These are phyloP conservation scores for Sporobolomyces roseus DNA, from an alignment of 768 basidiomycete species.

Conservation along the genomic window DNA sequence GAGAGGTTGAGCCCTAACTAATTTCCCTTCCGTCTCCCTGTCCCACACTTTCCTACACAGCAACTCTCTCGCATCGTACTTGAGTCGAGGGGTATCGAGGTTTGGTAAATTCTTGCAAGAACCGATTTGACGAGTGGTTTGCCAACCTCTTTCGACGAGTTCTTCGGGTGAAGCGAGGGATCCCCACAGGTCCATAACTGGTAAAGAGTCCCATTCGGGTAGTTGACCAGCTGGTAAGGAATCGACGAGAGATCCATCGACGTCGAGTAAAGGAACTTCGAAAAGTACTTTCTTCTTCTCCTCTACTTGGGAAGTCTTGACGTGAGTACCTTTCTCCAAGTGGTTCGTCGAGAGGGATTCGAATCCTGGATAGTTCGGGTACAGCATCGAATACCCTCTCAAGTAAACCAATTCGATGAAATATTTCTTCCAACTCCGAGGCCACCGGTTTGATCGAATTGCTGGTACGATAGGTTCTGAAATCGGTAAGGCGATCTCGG, in stretches of 20 bases:
- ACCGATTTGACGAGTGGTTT: slow-evolving; percentile 25
- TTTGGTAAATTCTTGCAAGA: slow-evolving; percentile 20
- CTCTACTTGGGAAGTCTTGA: slow-evolving; percentile 57
- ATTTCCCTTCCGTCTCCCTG: too few relatives aligned
- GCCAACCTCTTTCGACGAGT: slow-evolving; percentile 47
- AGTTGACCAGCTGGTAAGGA: slow-evolving; percentile 57
- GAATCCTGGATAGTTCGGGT: slow-evolving; percentile 72
- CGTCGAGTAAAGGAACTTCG: slow-evolving; percentile 64
- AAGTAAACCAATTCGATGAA: slow-evolving; percentile 81
- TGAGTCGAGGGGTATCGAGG: not conserved
- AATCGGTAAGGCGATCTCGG: slow-evolving; percentile 53
- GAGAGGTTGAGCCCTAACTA: too few relatives aligned
- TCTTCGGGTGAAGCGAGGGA: slow-evolving; percentile 49
- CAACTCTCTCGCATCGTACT: slow-evolving; percentile 43
- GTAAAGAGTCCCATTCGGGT: slow-evolving; percentile 59
- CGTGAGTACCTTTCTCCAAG: slow-evolving; percentile 77
- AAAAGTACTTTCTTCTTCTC: slow-evolving; percentile 62
- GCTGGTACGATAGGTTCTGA: slow-evolving; percentile 61
- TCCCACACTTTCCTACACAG: slow-evolving; percentile 39
- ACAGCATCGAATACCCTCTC: slow-evolving; percentile 80
- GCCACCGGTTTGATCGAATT: slow-evolving; percentile 77
- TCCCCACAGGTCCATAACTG: slow-evolving; percentile 68
- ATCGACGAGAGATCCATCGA: slow-evolving; percentile 54
- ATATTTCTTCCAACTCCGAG: slow-evolving; percentile 79
- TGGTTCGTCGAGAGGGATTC: slow-evolving; percentile 83